These are phyloP conservation scores for Clavispora asparagi DNA, from an alignment of 805 yeast species.

Conservation along the genomic window DNA sequence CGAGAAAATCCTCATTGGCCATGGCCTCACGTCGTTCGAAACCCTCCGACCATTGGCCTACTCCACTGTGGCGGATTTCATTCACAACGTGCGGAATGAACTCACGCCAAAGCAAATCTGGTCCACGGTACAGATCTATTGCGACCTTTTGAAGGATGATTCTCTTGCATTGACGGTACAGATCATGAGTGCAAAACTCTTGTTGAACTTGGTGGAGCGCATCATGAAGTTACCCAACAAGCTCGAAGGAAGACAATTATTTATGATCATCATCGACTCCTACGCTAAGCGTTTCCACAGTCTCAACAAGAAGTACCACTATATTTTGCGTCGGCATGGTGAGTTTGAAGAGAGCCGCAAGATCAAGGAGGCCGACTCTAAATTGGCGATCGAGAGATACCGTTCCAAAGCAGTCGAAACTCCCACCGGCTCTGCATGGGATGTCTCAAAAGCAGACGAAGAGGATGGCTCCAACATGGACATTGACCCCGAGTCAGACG, in stretches of 20 bases:
- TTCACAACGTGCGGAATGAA: conserved; percentile 85
- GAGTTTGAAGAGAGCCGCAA: conserved; percentile 42
- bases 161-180: conserved; percentile 85
- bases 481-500: conserved; percentile 11
- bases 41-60: conserved; percentile 90
- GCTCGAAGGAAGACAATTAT: conserved; percentile 75
- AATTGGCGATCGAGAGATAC: conserved; percentile 36
- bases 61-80: conserved; percentile 91
- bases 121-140: conserved; percentile 79
- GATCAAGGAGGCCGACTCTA: conserved; percentile 37
- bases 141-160: conserved; percentile 74
- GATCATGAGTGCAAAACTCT: conserved; percentile 90
- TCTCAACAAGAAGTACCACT: conserved; percentile 65
- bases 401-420: conserved; percentile 18
- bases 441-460: not conserved
- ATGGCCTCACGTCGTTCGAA: conserved; percentile 87
- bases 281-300: conserved; percentile 77
- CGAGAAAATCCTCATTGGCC: conserved; percentile 83
- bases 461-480: conserved; percentile 13
- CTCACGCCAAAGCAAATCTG: conserved; percentile 78
- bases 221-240: conserved; percentile 78
- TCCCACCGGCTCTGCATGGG: not conserved
- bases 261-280: conserved; percentile 82
- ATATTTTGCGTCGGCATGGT: conserved; percentile 58
- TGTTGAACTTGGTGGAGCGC: conserved; percentile 83